phyloP scores from a whole-genome alignment of 2,329 filamentous ascomycete genomes.

The Byssothecium circinans region DNA sequence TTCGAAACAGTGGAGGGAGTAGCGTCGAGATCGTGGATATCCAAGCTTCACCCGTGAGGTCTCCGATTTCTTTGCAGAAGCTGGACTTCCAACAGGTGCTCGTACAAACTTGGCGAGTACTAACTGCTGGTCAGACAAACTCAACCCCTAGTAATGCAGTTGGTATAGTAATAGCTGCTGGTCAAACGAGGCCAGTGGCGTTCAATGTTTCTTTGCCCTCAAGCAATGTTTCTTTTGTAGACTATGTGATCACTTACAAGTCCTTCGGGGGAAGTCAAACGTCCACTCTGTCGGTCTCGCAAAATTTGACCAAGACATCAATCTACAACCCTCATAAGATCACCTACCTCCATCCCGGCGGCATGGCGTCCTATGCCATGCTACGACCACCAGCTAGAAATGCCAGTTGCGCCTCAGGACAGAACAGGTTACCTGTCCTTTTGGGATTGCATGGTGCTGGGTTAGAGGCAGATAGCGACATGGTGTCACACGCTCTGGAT shows the following conservation, averaged over 20 bases:
- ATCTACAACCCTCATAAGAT: conserved; percentile 54
- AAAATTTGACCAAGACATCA: conserved; percentile 26
- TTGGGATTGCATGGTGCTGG: conserved; percentile 60
- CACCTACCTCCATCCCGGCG: conserved; percentile 57
- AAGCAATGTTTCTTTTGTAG: conserved; percentile 26
- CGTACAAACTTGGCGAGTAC: conserved; percentile 8
- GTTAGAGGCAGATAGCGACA: conserved; percentile 54
- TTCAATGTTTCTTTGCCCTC: conserved; percentile 37
- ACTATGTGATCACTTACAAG: conserved; percentile 32
- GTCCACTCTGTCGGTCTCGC: conserved; percentile 25
- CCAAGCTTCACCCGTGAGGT: conserved; percentile 31
- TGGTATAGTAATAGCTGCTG: conserved; percentile 31
- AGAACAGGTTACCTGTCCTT: conserved; percentile 50
- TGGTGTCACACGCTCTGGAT: conserved; percentile 53
- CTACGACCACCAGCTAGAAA: conserved; percentile 55
- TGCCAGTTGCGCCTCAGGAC: conserved; percentile 27
- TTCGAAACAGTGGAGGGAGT: conserved; percentile 50
- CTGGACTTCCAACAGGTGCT: conserved; percentile 10
- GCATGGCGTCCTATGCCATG: conserved; percentile 60
- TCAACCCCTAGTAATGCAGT: conserved; percentile 1
- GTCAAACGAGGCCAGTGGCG: conserved; percentile 47
- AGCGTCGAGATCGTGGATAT: conserved; percentile 42
- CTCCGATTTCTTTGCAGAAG: conserved; percentile 5
- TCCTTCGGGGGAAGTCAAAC: conserved; percentile 9
- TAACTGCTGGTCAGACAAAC: conserved; percentile 17